Percentiles rank a stretch among this genome's conserved stretches.
These are phyloP conservation scores for Boletus mariae DNA, from an alignment of 1,284 basidiomycete genomes.

Conservation along the genomic window DNA sequence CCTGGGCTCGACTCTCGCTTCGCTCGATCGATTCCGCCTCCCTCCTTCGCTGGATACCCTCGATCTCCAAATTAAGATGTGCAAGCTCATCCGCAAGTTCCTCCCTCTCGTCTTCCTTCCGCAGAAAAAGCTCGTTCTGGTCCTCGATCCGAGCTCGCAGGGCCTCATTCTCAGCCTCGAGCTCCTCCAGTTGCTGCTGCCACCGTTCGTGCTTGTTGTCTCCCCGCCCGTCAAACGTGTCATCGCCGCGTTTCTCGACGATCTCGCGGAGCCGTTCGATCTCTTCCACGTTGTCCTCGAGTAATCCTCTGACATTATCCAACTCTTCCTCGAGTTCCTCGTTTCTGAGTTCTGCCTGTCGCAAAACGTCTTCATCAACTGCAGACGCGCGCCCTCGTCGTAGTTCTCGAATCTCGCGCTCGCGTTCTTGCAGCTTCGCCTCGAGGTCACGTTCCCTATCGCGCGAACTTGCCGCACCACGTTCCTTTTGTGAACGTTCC, in stretches of 20 bases:
- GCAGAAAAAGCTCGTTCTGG: constrained; percentile 51
- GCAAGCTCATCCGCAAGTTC: constrained; percentile 65
- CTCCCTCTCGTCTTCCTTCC: constrained; percentile 67
- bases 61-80: constrained; percentile 60
- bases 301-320: constrained; percentile 55
- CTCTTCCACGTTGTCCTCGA: constrained; percentile 78
- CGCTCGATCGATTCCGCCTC: constrained; percentile 63
- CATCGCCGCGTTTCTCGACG: constrained; percentile 51
- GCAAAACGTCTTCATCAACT: constrained; percentile 46
- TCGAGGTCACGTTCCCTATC: constrained; percentile 73
- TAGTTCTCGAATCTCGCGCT: constrained; percentile 63
- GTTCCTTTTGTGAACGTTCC: constrained; percentile 61
- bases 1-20: constrained; percentile 64
- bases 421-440: constrained; percentile 63
- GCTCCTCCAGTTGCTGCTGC: constrained; percentile 48
- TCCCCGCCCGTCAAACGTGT: constrained; percentile 37
- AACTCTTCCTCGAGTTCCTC: constrained; percentile 69
- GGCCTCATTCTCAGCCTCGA: constrained; percentile 66
- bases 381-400: constrained; percentile 43
- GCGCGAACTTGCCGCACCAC: constrained; percentile 38
- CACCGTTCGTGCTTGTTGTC: constrained; percentile 39
- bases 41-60: constrained; percentile 59
- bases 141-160: constrained; percentile 58
- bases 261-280: constrained; percentile 64
- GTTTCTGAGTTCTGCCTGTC: constrained; percentile 57